Evolutionary conservation across 192 early-diverging fungal species (phyloP).

Genomic region (Coemansia biformis): DNA sequence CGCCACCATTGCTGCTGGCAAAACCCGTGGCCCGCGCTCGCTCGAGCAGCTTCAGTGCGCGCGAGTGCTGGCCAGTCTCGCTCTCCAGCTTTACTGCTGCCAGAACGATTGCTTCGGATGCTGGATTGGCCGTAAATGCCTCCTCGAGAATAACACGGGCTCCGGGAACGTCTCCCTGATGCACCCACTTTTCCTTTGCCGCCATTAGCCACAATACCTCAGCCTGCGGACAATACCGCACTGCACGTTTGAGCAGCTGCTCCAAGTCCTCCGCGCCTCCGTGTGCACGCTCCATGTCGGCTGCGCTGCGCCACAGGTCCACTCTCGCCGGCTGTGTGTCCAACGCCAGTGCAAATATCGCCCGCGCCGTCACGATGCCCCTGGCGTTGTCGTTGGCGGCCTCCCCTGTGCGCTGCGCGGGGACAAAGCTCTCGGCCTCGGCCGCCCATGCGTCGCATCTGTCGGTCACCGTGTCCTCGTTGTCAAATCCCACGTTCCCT

Average conservation of each 20-base stretch:
- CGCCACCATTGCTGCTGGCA: constrained; percentile 3
- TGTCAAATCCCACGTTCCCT: constrained; percentile 55
- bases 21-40: constrained; percentile 54
- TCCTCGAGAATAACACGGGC: constrained; percentile 79
- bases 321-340: constrained; percentile 69
- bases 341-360: constrained; percentile 79
- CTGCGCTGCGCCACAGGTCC: constrained; percentile 81
- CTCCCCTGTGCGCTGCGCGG: no score
- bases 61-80: constrained; percentile 72
- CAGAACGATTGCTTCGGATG: constrained; percentile 88
- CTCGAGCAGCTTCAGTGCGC: constrained; percentile 70
- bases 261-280: constrained; percentile 68
- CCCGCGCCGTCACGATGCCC: constrained; percentile 75
- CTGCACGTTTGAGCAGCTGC: constrained; percentile 75
- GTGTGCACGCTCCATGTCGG: constrained; percentile 79
- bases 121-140: constrained; percentile 87
- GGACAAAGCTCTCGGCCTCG: constrained; percentile 74
- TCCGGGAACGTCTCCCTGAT: constrained; percentile 66
- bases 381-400: no score
- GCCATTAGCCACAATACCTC: constrained; percentile 96
- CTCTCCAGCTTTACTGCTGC: constrained; percentile 95
- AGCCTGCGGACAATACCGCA: constrained; percentile 82
- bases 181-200: constrained; percentile 90
- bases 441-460: constrained; percentile 77
- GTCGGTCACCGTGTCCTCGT: constrained; percentile 72